Evolutionary conservation across 2,329 filamentous ascomycete species (phyloP).

Genomic region (Trichoderma koningiopsis): DNA sequence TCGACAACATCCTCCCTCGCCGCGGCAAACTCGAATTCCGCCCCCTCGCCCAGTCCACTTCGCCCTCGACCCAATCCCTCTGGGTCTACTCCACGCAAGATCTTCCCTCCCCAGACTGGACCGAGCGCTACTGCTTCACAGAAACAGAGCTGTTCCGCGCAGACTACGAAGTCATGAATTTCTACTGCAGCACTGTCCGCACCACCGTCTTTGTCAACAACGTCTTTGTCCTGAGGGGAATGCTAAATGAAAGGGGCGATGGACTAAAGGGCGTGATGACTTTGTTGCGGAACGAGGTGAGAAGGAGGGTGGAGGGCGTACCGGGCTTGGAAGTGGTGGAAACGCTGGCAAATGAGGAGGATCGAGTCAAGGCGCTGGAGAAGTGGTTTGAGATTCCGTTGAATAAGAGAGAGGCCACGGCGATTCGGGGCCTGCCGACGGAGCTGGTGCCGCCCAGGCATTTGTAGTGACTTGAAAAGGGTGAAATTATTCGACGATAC

Average conservation of each 20-base stretch:
- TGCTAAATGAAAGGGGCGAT: slow-evolving; percentile 31
- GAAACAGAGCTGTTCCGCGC: slow-evolving; percentile 51
- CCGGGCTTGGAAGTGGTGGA: slow-evolving; percentile 42
- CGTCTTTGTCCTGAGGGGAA: slow-evolving; percentile 40
- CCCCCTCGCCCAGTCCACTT: slow-evolving; percentile 37
- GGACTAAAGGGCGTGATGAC: slow-evolving; percentile 43
- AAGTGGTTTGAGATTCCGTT: slow-evolving; percentile 55
- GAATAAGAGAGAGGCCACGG: slow-evolving; percentile 47
- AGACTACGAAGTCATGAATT: slow-evolving; percentile 53
- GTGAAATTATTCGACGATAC: background rate
- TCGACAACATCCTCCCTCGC: slow-evolving; percentile 46
- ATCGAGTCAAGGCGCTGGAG: slow-evolving; percentile 51
- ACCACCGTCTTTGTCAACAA: slow-evolving; percentile 44
- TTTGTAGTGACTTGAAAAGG: background rate
- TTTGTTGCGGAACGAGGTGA: slow-evolving; percentile 49
- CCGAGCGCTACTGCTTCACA: slow-evolving; percentile 53
- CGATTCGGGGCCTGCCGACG: slow-evolving; percentile 47
- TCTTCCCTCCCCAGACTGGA: slow-evolving; percentile 43
- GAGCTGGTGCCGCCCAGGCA: slow-evolving; percentile 20
- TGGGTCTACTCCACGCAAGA: slow-evolving; percentile 45
- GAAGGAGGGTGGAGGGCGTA: slow-evolving; percentile 41
- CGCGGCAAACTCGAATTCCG: slow-evolving; percentile 48
- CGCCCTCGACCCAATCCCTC: slow-evolving; percentile 37
- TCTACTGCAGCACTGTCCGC: slow-evolving; percentile 39
- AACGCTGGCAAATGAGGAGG: slow-evolving; percentile 48